Percentiles rank a stretch among this genome's conserved stretches.
Conservation (phyloP, 2,329 filamentous ascomycete genomes). For the Phaeosphaeriaceae sp. region DNA sequence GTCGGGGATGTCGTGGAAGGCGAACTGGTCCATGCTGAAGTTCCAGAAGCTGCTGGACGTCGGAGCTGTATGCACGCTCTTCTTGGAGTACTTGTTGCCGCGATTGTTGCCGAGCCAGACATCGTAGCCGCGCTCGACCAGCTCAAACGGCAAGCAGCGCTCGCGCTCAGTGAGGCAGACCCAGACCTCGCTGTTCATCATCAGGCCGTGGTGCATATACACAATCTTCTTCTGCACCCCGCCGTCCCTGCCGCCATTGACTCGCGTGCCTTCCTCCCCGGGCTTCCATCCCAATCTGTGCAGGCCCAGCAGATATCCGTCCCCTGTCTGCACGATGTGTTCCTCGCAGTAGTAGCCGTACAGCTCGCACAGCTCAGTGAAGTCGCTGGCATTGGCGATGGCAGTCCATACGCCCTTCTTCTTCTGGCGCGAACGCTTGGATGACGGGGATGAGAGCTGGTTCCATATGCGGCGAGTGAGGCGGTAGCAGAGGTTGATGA, state of each 20-base stretch:
- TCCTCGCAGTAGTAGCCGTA: conserved; percentile 95
- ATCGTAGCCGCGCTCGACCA: conserved; percentile 92
- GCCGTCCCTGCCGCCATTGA: conserved; percentile 71
- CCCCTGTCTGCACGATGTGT: conserved; percentile 91
- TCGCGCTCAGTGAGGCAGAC: conserved; percentile 88
- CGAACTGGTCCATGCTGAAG: conserved; percentile 98
- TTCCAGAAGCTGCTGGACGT: conserved; percentile 86
- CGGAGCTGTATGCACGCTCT: conserved; percentile 78
- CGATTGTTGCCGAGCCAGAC: conserved; percentile 98
- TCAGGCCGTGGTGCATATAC: conserved; percentile 91
- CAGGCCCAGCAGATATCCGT: conserved; percentile 90
- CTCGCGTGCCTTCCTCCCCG: conserved; percentile 78
- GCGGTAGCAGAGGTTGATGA: conserved; percentile 83
- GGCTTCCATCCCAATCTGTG: conserved; percentile 85
- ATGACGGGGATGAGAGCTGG: conserved; percentile 72
- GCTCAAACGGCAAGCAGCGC: conserved; percentile 83
- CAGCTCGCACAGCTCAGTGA: conserved; percentile 89
- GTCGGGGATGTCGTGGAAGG: conserved; percentile 95
- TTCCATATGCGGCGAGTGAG: conserved; percentile 86
- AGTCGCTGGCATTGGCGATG: conserved; percentile 87
- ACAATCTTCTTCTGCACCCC: conserved; percentile 79
- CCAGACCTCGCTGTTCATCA: conserved; percentile 99
- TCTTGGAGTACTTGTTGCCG: conserved; percentile 99
- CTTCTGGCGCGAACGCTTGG: conserved; percentile 70
- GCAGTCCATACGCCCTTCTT: conserved; percentile 77